Base-by-base conservation (phyloP, 2,329 filamentous ascomycete genomes). In the Penicillium rolfsii region DNA sequence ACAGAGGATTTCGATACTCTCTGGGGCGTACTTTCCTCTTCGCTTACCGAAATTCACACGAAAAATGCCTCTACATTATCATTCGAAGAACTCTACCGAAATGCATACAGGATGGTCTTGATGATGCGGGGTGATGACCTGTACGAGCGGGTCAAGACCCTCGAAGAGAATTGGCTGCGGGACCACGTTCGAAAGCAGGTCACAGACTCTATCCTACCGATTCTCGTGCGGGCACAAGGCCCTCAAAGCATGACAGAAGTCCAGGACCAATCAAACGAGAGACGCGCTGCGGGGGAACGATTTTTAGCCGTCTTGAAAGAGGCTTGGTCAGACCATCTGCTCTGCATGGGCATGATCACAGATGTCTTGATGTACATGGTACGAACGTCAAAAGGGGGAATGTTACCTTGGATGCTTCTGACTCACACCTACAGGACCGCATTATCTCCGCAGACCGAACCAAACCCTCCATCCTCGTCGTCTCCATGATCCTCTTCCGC, bases 361-460 rank as follows among this genome's bases (percentile, higher is more conserved):
- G 95, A 98, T 75, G 92, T 98, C 35, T 83, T 98, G 55, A 97
- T 98, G 93, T 97, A 97, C 73, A 91, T 99, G 83, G 85, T 87
- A 73, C 71, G 81, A 71, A 30, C 24, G n/a, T 14, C n/a, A 2
- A 26, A 2, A 26, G n/a, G 5, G 8, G 16, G n/a, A 19, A 5
- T 33, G 30, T 40, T 9, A 4, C 7, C 45, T 28, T 38, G n/a
- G 4, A 8, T 14, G 28, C 19, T 3, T 24, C 59, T 62, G 26
- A 67, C 55, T 22, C 36, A n/a, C 52, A 45, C 19, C 48, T n/a
- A 24, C 41, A 88, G 86, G 94, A 99, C 73, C 89, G 93, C 53
- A 89, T 93, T 30, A 93, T 91, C 71, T 89, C 87, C 53, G 82
- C 87, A 38, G 92, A 96, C 64, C 85, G 88, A 61, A 84, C 87